Evolutionary conservation across 305 asterid species (phyloP).

Genomic region (Salvia sclarea): DNA sequence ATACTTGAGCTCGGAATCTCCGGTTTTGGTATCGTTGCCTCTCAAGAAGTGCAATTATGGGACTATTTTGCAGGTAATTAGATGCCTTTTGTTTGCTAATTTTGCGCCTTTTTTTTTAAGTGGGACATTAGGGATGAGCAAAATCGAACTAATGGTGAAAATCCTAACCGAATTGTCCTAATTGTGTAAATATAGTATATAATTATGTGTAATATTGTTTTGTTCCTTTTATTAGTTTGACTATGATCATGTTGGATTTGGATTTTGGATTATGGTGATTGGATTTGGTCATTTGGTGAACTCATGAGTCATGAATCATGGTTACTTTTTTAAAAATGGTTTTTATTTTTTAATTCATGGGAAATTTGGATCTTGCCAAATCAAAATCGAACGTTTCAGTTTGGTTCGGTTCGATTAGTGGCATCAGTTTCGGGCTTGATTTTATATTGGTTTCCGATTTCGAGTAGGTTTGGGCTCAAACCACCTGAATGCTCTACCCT

Average conservation of each 20-base stretch:
- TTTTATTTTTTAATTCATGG: too few relatives aligned
- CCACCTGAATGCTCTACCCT: background rate
- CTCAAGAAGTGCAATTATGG: constrained; percentile 42
- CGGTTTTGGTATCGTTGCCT: constrained; percentile 41
- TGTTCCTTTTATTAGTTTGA: background rate
- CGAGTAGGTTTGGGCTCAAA: background rate
- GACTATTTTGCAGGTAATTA: constrained; percentile 47
- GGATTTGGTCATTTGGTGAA: background rate
- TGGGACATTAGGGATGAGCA: background rate
- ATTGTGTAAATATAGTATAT: background rate
- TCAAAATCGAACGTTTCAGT: too few relatives aligned
- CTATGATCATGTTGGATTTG: background rate
- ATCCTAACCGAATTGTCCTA: background rate
- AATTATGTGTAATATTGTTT: background rate
- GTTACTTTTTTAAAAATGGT: too few relatives aligned
- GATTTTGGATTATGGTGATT: background rate
- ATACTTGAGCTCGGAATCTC: constrained; percentile 38
- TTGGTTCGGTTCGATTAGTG: background rate
- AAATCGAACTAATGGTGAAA: background rate
- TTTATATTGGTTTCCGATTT: too few relatives aligned
- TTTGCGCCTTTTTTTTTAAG: background rate
- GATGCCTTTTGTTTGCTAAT: constrained; percentile 20
- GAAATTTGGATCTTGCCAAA: too few relatives aligned
- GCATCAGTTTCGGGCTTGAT: background rate
- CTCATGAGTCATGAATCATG: too few relatives aligned